Evolutionary conservation across 331 rosid genomes (phyloP).

Genomic region (Phaseolus coccineus): DNA sequence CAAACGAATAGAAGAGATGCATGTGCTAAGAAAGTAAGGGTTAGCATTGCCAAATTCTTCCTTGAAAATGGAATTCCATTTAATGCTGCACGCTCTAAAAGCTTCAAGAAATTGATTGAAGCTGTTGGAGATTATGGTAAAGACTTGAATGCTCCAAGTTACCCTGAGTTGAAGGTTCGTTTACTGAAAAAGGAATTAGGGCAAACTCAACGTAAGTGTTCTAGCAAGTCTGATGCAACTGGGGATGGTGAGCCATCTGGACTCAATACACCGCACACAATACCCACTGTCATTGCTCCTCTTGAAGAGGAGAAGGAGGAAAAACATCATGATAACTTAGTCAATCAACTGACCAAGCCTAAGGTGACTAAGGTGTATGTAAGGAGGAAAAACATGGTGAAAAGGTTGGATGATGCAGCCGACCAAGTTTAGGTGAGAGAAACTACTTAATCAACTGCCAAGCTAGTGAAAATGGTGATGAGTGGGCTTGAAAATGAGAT

Average conservation of each 20-base stretch:
- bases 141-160: background rate
- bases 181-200: too few species aligned
- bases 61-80: background rate
- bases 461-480: background rate
- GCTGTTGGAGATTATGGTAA: background rate
- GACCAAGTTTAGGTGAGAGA: background rate
- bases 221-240: background rate
- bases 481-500: too few species aligned
- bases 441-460: background rate
- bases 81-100: background rate
- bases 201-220: background rate
- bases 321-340: background rate
- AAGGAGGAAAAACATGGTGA: background rate
- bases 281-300: background rate
- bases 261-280: background rate
- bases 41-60: background rate
- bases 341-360: background rate
- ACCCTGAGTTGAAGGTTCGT: background rate
- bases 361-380: background rate
- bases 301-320: background rate
- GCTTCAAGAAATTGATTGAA: background rate
- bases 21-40: background rate
- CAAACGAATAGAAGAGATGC: background rate
- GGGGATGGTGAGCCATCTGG: background rate
- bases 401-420: background rate